Percentiles rank a stretch among this genome's conserved stretches.
phyloP scores from a whole-genome alignment of 202 grass and related monocot species.

The Digitaria exilis region DNA sequence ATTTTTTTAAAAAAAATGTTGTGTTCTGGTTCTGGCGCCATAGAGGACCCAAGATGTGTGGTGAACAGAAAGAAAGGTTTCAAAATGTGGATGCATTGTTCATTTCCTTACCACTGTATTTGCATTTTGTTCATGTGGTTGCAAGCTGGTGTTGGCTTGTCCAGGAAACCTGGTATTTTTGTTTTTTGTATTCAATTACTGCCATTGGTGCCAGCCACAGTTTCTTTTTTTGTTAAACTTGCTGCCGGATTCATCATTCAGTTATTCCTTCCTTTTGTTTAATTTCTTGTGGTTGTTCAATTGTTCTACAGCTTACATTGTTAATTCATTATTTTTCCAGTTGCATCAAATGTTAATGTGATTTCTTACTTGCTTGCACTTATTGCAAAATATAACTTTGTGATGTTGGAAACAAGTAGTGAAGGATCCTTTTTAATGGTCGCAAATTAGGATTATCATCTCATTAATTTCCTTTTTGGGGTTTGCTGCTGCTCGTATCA shows the following conservation, averaged over 20 bases:
- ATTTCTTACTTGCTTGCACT: not conserved
- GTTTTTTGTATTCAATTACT: not conserved
- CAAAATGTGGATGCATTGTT: slow-evolving; percentile 8
- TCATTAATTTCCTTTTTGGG: not conserved
- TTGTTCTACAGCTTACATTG: not conserved
- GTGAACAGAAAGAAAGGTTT: not conserved
- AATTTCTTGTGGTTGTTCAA: not conserved
- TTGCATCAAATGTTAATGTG: not conserved
- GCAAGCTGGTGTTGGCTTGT: not conserved
- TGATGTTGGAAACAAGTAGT: not conserved
- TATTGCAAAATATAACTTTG: not conserved
- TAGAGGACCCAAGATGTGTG: not conserved
- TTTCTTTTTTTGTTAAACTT: slow-evolving; percentile 22
- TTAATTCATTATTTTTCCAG: slow-evolving; percentile 2
- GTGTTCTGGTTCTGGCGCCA: slow-evolving; percentile 33
- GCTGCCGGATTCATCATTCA: not conserved
- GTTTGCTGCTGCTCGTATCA: not conserved
- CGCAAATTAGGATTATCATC: slow-evolving; percentile 34
- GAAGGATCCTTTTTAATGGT: not conserved
- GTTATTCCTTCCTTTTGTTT: not conserved
- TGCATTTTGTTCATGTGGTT: slow-evolving; percentile 3
- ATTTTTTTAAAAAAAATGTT: not conserved
- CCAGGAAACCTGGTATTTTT: not conserved
- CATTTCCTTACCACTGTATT: slow-evolving; percentile 1
- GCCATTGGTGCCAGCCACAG: slow-evolving; percentile 23